Evolutionary conservation across 352 stramenopile species (phyloP).

Genomic region (Phytophthora sansomeana): DNA sequence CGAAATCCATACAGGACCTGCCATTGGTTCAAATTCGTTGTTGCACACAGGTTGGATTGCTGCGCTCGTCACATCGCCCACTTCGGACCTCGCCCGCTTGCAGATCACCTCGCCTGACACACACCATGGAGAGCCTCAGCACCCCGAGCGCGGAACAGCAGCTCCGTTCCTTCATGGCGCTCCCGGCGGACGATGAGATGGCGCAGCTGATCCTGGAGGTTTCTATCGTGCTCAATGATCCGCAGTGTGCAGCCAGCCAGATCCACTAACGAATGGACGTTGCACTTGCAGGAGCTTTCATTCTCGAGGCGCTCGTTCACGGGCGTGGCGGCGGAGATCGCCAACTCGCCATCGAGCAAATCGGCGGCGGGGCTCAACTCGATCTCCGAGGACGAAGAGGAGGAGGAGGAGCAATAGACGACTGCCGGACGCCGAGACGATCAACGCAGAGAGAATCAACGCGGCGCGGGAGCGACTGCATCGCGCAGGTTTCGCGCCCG

Average conservation of each 20-base stretch:
- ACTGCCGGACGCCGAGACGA: constrained; percentile 21
- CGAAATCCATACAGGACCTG: background rate
- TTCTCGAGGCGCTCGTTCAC: constrained; percentile 66
- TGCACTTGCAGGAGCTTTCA: constrained; percentile 56
- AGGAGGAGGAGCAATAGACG: constrained; percentile 52
- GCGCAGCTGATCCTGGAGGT: constrained; percentile 82
- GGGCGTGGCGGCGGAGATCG: constrained; percentile 67
- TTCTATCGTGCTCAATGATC: background rate
- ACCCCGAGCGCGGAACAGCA: constrained; percentile 61
- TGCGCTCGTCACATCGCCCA: constrained; percentile 39
- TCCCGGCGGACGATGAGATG: constrained; percentile 77
- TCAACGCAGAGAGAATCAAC: constrained; percentile 21
- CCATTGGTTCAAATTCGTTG: background rate
- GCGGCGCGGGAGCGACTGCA: constrained; percentile 13
- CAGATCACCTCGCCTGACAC: background rate
- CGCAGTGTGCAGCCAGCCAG: background rate
- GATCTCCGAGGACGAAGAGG: constrained; percentile 65
- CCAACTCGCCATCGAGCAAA: constrained; percentile 65
- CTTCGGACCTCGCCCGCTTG: constrained; percentile 17
- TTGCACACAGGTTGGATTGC: constrained; percentile 16
- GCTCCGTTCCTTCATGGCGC: constrained; percentile 78
- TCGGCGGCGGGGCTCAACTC: constrained; percentile 67
- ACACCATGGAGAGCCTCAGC: constrained; percentile 47
- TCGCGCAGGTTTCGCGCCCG: constrained; percentile 1
- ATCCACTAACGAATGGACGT: constrained; percentile 6